These are phyloP conservation scores for Oryza meyeriana DNA, from an alignment of 176 grass and related monocot genomes.

Conservation along the genomic window DNA sequence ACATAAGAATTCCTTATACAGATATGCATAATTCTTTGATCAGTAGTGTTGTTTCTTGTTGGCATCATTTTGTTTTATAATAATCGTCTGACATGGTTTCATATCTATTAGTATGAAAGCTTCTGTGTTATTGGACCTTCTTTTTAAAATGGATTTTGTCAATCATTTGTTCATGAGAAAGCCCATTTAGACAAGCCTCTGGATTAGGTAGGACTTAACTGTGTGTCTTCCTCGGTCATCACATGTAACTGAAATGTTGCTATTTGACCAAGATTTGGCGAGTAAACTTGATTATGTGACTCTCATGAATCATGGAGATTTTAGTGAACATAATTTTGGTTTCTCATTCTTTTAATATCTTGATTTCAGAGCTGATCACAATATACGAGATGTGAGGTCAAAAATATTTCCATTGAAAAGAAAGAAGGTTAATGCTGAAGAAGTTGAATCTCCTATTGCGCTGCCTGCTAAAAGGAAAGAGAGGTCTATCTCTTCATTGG, in stretches of 20 bases:
- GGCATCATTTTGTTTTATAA: constrained; percentile 23
- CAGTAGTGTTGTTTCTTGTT: constrained; percentile 16
- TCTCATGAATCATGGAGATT: not conserved
- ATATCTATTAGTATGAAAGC: constrained; percentile 6
- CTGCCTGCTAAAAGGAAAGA: constrained; percentile 64
- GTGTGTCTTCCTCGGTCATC: not conserved
- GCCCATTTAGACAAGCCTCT: not conserved
- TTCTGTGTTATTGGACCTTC: constrained; percentile 6
- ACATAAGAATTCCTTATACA: constrained; percentile 19
- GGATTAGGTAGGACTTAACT: not conserved
- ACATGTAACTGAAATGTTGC: constrained; percentile 12
- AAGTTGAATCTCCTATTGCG: constrained; percentile 43
- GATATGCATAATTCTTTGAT: constrained; percentile 15
- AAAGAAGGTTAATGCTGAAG: constrained; percentile 56
- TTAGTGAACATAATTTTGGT: not conserved
- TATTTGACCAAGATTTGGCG: not conserved
- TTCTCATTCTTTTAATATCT: constrained; percentile 25
- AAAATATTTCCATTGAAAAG: constrained; percentile 82
- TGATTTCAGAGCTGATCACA: constrained; percentile 76
- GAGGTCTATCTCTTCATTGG: constrained; percentile 71
- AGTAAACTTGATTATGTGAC: constrained; percentile 19
- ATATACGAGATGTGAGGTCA: constrained; percentile 71
- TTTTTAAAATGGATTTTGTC: constrained; percentile 15
- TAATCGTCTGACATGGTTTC: not conserved
- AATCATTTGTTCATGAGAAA: constrained; percentile 12